Base-by-base conservation (phyloP, 2,329 filamentous ascomycete species). In the Arachnomyces sp. region DNA sequence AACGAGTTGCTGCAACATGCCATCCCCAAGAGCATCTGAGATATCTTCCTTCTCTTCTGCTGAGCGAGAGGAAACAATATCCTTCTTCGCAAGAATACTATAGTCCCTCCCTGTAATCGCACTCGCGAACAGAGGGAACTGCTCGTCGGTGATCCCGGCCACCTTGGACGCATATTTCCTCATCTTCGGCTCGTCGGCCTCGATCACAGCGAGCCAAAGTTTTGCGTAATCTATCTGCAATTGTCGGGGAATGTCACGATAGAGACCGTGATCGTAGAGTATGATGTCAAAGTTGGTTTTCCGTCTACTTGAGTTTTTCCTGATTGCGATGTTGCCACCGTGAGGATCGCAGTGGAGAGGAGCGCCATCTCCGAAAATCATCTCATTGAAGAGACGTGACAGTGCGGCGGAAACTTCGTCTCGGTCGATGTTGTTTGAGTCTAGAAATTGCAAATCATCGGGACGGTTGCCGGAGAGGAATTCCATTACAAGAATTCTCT, bases 281-380 rank as follows among this genome's bases (percentile, higher is more conserved):
- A 98, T 82, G 39, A 98, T 77, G 58, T 98, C 92, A 56, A 98
- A 98, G 61, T 96, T 96, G 30, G 79, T 73, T 43, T 70, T 68
- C 30, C 73, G 68, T 28, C 76, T 71, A 12, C 61, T 65, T 3
- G 72, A 60, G 55, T 90, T 92, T 59, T 85, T 80, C 31, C 89
- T 81, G 45, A 98, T 87, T 15, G 92, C 89, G 40, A 98, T 83
- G 57, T 98, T 98, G 34, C 92, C 92, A 35, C 89, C 92, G 57
- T 98, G 92, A 0, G 92, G 92, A 58, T 98, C 92, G 65, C 92
- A 98, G 66, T 98, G 92, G 30, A 98, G 68, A 0, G 92, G 88
- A 0, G 90, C 90, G 43, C 82, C 76, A 38, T 81, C 77, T 36
- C 90, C 89, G 50, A 98, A 98, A 51, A 98, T 95, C 92, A 98